Evolutionary conservation across 2,329 filamentous ascomycete species (phyloP).

Genomic region (Fusarium cyanostomum): DNA sequence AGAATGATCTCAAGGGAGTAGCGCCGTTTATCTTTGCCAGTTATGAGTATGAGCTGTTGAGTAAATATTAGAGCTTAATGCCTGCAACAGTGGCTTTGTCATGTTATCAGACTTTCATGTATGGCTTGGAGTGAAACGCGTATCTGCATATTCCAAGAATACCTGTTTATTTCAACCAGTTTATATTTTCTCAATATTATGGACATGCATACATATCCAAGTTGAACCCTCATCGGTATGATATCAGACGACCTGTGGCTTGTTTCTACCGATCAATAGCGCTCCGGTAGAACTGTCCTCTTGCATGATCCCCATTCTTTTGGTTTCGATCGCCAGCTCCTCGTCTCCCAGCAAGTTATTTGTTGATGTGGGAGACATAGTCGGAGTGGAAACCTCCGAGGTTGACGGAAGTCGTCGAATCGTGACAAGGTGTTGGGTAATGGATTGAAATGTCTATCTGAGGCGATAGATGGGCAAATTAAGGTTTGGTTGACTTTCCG

Average conservation of each 20-base stretch:
- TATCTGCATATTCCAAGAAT: neutral
- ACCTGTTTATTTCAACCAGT: neutral
- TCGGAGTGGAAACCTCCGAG: neutral
- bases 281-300: neutral
- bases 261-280: neutral
- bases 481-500: neutral
- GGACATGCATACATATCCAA: neutral
- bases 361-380: neutral
- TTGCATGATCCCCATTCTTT: neutral
- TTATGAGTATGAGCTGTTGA: constrained; percentile 35
- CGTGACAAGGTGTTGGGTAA: too few relatives aligned
- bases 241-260: neutral
- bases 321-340: neutral
- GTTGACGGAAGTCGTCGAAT: too few relatives aligned
- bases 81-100: too few relatives aligned
- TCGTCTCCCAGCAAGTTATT: neutral
- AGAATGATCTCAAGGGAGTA: constrained; percentile 41
- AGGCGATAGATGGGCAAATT: neutral
- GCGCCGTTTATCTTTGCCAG: constrained; percentile 40
- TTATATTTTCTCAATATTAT: neutral
- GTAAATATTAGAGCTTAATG: neutral
- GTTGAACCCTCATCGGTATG: neutral
- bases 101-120: neutral
- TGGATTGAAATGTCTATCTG: too few relatives aligned
- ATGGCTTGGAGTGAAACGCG: neutral